phyloP scores from a whole-genome alignment of 2,329 filamentous ascomycete genomes.

The Penicillium olsonii region DNA sequence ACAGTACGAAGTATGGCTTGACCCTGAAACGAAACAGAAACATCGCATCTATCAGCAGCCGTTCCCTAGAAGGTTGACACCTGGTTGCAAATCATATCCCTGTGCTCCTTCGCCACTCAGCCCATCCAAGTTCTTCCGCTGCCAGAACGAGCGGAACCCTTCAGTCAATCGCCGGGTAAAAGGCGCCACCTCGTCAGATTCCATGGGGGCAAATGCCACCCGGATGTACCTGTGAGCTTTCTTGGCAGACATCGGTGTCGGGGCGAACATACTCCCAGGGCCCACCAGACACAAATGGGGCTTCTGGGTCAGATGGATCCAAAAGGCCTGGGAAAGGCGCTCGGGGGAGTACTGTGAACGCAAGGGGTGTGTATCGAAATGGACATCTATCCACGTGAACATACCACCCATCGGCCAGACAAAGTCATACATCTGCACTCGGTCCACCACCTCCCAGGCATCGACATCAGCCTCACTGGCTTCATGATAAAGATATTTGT shows the following conservation, averaged over 20 bases:
- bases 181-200: conserved; percentile 66
- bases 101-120: conserved; percentile 24
- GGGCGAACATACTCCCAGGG: conserved; percentile 73
- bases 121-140: conserved; percentile 59
- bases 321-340: conserved; percentile 65
- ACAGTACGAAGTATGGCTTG: too few relatives aligned
- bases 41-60: conserved; percentile 5
- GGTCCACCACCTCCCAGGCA: conserved; percentile 76
- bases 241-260: conserved; percentile 60
- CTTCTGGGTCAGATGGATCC: conserved; percentile 69
- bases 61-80: conserved; percentile 13
- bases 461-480: conserved; percentile 44
- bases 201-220: conserved; percentile 82
- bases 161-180: conserved; percentile 66
- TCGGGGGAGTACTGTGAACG: conserved; percentile 56
- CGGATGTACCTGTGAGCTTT: conserved; percentile 72
- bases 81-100: conserved; percentile 1
- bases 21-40: not conserved
- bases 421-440: conserved; percentile 73
- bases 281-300: conserved; percentile 70
- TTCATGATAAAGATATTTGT: conserved; percentile 66
- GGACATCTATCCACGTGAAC: conserved; percentile 82
- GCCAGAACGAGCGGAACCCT: conserved; percentile 75
- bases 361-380: conserved; percentile 73
- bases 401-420: conserved; percentile 82